Evolutionary conservation across 805 yeast genomes (phyloP).

Genomic region (Saturnispora kantuleensis): DNA sequence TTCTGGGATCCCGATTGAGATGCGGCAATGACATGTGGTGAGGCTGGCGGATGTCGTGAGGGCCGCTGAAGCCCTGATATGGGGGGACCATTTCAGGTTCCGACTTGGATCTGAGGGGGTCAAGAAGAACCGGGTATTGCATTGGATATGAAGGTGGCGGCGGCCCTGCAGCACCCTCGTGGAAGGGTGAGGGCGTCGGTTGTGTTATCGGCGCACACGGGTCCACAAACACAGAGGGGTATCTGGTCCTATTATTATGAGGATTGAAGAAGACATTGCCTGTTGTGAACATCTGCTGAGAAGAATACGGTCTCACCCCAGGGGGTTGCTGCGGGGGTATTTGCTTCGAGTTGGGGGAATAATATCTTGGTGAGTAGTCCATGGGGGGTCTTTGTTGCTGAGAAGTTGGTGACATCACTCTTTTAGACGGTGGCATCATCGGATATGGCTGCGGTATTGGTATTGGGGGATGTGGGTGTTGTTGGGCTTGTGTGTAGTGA

Average conservation of each 20-base stretch:
- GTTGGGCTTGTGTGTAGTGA: neutral
- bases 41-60: no score
- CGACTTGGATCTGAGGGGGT: constrained; percentile 2
- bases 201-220: constrained; percentile 34
- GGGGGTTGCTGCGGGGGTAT: constrained; percentile 4
- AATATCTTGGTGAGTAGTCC: constrained; percentile 1
- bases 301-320: constrained; percentile 8
- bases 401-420: no score
- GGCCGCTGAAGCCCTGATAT: no score
- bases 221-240: constrained; percentile 39
- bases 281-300: constrained; percentile 14
- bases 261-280: constrained; percentile 19
- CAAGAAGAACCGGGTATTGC: neutral
- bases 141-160: neutral
- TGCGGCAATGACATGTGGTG: no score
- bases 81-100: neutral
- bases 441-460: no score
- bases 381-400: constrained; percentile 1
- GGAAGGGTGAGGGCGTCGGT: no score
- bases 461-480: constrained; percentile 5
- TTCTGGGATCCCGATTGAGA: no score
- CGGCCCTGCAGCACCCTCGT: no score
- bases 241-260: constrained; percentile 29
- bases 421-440: no score
- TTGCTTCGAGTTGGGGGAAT: neutral